Conservation (phyloP, 2,329 filamentous ascomycete genomes). For the Colletotrichum theobromicola region DNA sequence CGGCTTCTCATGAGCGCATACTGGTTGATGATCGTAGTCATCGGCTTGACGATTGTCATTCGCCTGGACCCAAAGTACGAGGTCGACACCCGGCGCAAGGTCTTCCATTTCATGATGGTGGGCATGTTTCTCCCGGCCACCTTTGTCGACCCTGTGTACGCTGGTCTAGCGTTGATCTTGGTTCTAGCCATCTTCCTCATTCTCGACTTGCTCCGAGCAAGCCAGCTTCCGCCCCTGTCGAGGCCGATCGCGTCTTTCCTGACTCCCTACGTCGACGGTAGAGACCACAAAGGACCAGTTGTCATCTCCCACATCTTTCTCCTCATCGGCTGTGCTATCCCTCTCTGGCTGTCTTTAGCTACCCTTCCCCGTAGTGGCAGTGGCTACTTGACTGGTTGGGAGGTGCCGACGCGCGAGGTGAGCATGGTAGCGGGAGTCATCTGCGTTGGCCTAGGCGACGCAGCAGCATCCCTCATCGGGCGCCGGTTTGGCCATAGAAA, state of each 20-base stretch:
- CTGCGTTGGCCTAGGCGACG: slow-evolving; percentile 94
- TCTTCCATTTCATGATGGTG: slow-evolving; percentile 99
- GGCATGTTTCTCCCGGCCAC: slow-evolving; percentile 89
- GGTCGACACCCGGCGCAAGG: slow-evolving; percentile 94
- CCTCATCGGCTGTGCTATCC: slow-evolving; percentile 92
- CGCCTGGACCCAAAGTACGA: slow-evolving; percentile 78
- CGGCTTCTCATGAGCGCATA: slow-evolving; percentile 80
- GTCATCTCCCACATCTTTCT: slow-evolving; percentile 97
- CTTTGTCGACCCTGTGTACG: slow-evolving; percentile 86
- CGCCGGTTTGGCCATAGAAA: slow-evolving; percentile 85
- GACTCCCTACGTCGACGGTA: slow-evolving; percentile 91
- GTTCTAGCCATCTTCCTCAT: slow-evolving; percentile 86
- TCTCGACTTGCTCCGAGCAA: slow-evolving; percentile 87
- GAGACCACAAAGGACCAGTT: slow-evolving; percentile 90
- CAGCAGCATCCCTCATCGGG: slow-evolving; percentile 88
- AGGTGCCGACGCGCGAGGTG: slow-evolving; percentile 74
- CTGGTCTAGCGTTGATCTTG: slow-evolving; percentile 78
- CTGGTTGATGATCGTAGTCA: slow-evolving; percentile 71
- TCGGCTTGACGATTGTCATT: slow-evolving; percentile 78
- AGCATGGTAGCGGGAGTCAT: slow-evolving; percentile 93
- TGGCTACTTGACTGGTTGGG: slow-evolving; percentile 73
- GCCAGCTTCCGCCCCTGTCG: slow-evolving; percentile 88
- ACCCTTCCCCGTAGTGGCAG: slow-evolving; percentile 64
- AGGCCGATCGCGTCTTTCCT: slow-evolving; percentile 86
- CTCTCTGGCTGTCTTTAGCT: slow-evolving; percentile 86